These are phyloP conservation scores for Penicillium crystallinum DNA, from an alignment of 495 filamentous ascomycete genomes.

Conservation along the genomic window DNA sequence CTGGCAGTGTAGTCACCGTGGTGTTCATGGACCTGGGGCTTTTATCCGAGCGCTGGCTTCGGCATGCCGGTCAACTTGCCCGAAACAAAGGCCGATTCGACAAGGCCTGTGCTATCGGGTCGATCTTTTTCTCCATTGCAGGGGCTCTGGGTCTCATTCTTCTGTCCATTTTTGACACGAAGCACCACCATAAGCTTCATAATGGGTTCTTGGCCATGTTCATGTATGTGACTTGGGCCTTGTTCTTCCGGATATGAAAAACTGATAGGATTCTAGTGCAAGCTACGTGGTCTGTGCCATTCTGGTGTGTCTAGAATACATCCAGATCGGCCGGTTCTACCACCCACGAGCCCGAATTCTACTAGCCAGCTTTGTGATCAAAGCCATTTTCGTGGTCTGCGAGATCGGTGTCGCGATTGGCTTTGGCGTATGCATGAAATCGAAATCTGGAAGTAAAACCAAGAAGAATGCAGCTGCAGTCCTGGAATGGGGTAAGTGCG, in stretches of 20 bases:
- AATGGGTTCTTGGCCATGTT: constrained; percentile 69
- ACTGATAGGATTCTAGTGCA: constrained; percentile 6
- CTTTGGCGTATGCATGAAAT: constrained; percentile 32
- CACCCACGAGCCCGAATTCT: constrained; percentile 57
- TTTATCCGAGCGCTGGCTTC: constrained; percentile 64
- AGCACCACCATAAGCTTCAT: constrained; percentile 54
- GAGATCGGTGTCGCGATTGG: constrained; percentile 62
- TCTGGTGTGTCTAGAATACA: constrained; percentile 74
- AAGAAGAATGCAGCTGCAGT: constrained; percentile 46
- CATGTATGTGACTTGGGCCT: constrained; percentile 45
- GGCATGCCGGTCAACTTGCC: constrained; percentile 59
- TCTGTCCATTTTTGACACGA: constrained; percentile 72
- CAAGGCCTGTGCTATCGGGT: constrained; percentile 56
- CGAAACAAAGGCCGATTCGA: constrained; percentile 57
- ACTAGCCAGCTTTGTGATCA: constrained; percentile 66
- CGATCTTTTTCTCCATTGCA: constrained; percentile 60
- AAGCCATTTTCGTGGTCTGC: constrained; percentile 67
- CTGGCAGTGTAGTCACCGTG: constrained; percentile 64
- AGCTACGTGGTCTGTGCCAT: constrained; percentile 62
- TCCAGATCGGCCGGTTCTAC: constrained; percentile 63
- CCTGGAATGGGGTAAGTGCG: constrained; percentile 54
- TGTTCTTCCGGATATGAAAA: not conserved
- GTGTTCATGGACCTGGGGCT: constrained; percentile 74
- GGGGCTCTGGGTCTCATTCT: constrained; percentile 69
- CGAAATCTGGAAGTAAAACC: constrained; percentile 29